Base-by-base conservation (phyloP, 2,329 filamentous ascomycete genomes). In the Sporothrix schenckii region DNA sequence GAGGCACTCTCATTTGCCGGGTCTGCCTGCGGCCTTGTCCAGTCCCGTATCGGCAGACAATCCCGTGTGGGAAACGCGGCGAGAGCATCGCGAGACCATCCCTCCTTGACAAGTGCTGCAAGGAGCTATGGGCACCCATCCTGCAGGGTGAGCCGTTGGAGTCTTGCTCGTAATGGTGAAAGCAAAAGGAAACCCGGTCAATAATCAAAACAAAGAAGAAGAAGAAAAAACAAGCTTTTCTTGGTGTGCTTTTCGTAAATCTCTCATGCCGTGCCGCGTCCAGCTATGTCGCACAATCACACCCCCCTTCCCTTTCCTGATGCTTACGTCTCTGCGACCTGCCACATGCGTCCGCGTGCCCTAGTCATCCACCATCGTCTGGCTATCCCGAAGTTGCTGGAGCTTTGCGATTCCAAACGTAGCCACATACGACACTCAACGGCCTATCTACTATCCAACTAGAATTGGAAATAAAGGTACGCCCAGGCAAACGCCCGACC, bases 181-280 rank as follows among this genome's bases (percentile, higher is more conserved):
- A 44, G 24, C 24, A n/a, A 19, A n/a, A 52, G 34, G 34, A 34
- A 34, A 34, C 34, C 34, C 34, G 3, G 34, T 34, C 34, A 30
- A 34, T 9, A 34, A 7, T 9, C 34, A 34, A 60, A 58, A 68
- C 16, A 68, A 68, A 58, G 14, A 68, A 30, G 2, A 7, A 13
- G 16, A 21, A 53, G 24, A 49, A 66, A 50, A 56, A 63, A 69
- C 56, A 69, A 63, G 56, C 47, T 53, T 53, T 63, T 47, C 27
- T 52, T 65, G 56, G 58, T 53, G 47, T 7, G 21, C 66, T 41
- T 63, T 63, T n/a, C 70, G 67, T 67, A 61, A 30, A 69, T 53
- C n/a, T 50, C 24, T 50, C 61, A 52, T 63, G 10, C 53, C 58
- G 44, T 41, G 21, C 30, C 39, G 34, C 34, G 34, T 34, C 50